Base-by-base conservation (phyloP, 2,329 filamentous ascomycete species). In the Nemania diffusa region DNA sequence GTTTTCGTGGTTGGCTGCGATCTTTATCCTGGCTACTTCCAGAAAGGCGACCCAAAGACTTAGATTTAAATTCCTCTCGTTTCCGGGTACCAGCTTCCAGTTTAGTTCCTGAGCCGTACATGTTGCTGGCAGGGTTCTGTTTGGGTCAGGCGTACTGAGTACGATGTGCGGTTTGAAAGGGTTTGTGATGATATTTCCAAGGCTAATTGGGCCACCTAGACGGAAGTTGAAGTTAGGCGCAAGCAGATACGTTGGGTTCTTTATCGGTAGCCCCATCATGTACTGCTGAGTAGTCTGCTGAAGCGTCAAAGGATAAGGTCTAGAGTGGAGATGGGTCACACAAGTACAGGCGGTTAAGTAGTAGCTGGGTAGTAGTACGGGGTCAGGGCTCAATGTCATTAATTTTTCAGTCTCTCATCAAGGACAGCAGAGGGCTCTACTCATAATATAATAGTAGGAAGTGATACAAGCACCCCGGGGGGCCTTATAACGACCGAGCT, bases 111-210 rank as follows among this genome's bases (percentile, higher is more conserved):
- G 15, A 2, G 17, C 8, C 15, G 11, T 32, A 4, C 3, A 11
- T 6, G 27, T 53, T 15, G 3, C 11, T 13, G 22, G 50, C 3
- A 34, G 27, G 15, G 26, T 5, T 5, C 40, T n/a, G 17, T 40
- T 22, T n/a, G 15, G 26, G 24, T 37, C 27, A 5, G 57, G 8
- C 7, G 13, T 7, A 8, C 6, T 34, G 5, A 59, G 57, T 17
- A 40, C 42, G 26, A 59, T 32, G 15, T 50, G 42, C 0, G 57
- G 42, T 15, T n/a, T 34, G 26, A 59, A 59, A 1, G 57, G 57
- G 15, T 59, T 40, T 3, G 44, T 22, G 26, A 59, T 51, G 17
- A 50, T 32, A 22, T 59, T 59, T 5, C 57, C 57, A 6, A 59
- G 15, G 22, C 7, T n/a, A 5, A 59, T 50, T 4, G 42, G 2